Percentiles rank a stretch among this genome's conserved stretches.
These are phyloP conservation scores for Monilinia polystroma DNA, from an alignment of 2,329 filamentous ascomycete species.

Conservation along the genomic window DNA sequence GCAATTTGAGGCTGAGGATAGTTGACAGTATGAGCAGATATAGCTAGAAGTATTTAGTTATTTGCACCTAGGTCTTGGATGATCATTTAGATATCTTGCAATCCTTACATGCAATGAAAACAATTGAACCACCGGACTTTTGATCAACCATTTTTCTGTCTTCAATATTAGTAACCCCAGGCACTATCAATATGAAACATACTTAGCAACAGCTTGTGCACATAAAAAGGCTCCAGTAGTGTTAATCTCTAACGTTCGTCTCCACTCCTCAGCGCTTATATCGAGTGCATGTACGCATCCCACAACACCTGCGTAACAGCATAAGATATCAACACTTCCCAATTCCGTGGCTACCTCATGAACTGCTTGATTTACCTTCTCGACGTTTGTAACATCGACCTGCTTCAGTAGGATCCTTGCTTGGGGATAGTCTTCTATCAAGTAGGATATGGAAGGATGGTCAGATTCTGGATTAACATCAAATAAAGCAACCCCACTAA, in stretches of 20 bases:
- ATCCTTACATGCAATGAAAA: slow-evolving; percentile 56
- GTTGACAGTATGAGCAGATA: slow-evolving; percentile 62
- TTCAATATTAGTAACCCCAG: not conserved
- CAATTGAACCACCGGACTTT: slow-evolving; percentile 56
- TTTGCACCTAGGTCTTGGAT: not conserved
- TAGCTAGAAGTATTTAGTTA: slow-evolving; percentile 51
- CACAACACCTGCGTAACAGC: slow-evolving; percentile 69
- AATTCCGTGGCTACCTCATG: slow-evolving; percentile 45
- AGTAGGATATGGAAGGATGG: slow-evolving; percentile 44
- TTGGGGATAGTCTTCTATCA: slow-evolving; percentile 55
- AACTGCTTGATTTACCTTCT: slow-evolving; percentile 47
- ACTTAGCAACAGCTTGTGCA: slow-evolving; percentile 59
- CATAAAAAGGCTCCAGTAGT: slow-evolving; percentile 68
- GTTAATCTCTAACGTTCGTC: slow-evolving; percentile 67
- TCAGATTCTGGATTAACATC: slow-evolving; percentile 51
- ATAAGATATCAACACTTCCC: slow-evolving; percentile 49
- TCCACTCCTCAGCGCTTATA: slow-evolving; percentile 58
- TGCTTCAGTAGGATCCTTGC: slow-evolving; percentile 50
- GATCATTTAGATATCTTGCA: too few relatives aligned
- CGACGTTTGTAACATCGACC: slow-evolving; percentile 60
- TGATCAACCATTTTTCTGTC: slow-evolving; percentile 22
- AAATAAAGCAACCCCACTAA: slow-evolving; percentile 57
- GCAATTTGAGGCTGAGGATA: slow-evolving; percentile 61
- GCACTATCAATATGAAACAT: slow-evolving; percentile 43
- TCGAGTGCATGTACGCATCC: slow-evolving; percentile 60